phyloP scores from a whole-genome alignment of 1,284 basidiomycete species.

The Hemileia vastatrix region DNA sequence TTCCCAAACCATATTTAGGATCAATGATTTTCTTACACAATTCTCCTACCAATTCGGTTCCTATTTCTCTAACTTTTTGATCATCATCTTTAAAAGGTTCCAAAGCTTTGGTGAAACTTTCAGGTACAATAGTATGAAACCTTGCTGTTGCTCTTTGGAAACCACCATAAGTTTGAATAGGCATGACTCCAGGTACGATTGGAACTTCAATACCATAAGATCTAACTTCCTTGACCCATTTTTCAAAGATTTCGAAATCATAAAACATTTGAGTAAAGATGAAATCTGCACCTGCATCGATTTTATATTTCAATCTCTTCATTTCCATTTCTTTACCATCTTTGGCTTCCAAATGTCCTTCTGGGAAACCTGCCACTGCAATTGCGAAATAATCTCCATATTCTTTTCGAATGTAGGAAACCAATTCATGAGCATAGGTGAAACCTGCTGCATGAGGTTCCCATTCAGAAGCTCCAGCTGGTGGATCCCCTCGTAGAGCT shows the following conservation, averaged over 20 bases:
- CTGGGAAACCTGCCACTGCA: constrained; percentile 63
- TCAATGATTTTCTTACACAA: constrained; percentile 26
- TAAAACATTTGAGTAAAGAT: constrained; percentile 97
- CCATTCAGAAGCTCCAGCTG: constrained; percentile 78
- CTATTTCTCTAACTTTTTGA: constrained; percentile 41
- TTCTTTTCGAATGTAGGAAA: constrained; percentile 66
- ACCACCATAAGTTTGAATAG: constrained; percentile 96
- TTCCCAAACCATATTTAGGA: constrained; percentile 31
- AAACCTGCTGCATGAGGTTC: constrained; percentile 80
- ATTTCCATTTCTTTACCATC: constrained; percentile 56
- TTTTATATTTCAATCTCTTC: constrained; percentile 72
- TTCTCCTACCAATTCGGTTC: constrained; percentile 30
- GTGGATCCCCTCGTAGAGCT: constrained; percentile 87
- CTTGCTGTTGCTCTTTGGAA: constrained; percentile 85
- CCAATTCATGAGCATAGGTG: constrained; percentile 78
- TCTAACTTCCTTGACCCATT: constrained; percentile 60
- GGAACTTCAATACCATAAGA: constrained; percentile 68
- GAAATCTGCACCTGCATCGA: constrained; percentile 75
- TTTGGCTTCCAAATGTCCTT: constrained; percentile 53
- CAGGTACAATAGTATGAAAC: constrained; percentile 74
- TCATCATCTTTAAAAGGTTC: constrained; percentile 72
- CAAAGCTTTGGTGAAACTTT: constrained; percentile 65
- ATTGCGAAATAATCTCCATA: constrained; percentile 90
- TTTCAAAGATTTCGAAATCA: constrained; percentile 71
- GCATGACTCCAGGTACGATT: constrained; percentile 91